Percentiles rank a stretch among this genome's conserved stretches.
Conservation (phyloP, 2,329 filamentous ascomycete species). For the Xylariaceae sp. region DNA sequence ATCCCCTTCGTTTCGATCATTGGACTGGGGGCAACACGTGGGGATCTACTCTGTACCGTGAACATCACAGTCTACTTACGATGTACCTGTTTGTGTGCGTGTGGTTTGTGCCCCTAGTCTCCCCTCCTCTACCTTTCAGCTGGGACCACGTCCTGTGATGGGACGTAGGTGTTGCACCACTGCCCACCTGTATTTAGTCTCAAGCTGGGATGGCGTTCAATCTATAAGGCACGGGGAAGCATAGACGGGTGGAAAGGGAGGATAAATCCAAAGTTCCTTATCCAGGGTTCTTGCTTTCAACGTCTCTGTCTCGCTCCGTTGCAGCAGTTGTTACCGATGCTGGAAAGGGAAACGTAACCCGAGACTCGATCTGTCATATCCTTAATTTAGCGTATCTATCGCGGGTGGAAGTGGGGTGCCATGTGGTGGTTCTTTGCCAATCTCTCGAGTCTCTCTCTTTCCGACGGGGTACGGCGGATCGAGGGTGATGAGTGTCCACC, state of each 20-base stretch:
- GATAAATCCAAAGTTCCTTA: no score
- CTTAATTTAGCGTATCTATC: slow-evolving; percentile 18
- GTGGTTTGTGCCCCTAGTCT: slow-evolving; percentile 1
- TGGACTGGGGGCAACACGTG: slow-evolving; percentile 10
- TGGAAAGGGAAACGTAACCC: slow-evolving; percentile 21
- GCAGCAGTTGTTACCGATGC: slow-evolving; percentile 5
- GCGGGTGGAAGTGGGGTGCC: slow-evolving; percentile 21
- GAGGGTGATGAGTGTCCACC: slow-evolving; percentile 1
- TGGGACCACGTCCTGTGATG: slow-evolving; percentile 22
- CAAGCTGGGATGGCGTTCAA: no score
- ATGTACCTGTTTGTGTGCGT: slow-evolving; percentile 1
- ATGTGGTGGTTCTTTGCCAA: no score
- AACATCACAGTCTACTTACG: background rate
- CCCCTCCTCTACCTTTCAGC: slow-evolving; percentile 20
- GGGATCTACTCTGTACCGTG: slow-evolving; percentile 6
- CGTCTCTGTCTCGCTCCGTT: slow-evolving; percentile 3
- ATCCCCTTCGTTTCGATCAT: no score
- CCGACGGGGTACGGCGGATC: slow-evolving; percentile 12
- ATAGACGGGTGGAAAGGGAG: no score
- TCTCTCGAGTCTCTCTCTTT: slow-evolving; percentile 1
- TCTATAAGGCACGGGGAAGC: background rate
- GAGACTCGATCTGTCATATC: slow-evolving; percentile 16
- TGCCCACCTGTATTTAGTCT: no score
- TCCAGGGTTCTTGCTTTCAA: background rate
- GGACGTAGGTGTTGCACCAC: slow-evolving; percentile 4